Conservation (phyloP, 805 yeast species). For the Cyberlindnera mrakii region DNA sequence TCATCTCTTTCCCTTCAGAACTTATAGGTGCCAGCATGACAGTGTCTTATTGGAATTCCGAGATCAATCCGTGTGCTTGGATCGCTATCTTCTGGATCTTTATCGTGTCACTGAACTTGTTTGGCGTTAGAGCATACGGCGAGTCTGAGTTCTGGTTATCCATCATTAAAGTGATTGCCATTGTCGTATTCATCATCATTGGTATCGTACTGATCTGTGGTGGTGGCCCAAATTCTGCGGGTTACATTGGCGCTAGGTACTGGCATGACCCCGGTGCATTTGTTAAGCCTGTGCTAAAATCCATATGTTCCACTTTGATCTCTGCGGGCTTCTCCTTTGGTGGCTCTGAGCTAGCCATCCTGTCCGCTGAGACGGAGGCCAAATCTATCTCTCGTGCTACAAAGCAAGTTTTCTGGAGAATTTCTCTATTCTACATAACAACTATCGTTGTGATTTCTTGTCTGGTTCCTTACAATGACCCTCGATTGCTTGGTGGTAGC, state of each 20-base stretch:
- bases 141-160: conserved; percentile 47
- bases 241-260: conserved; percentile 36
- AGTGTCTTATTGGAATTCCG: conserved; percentile 46
- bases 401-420: conserved; percentile 83
- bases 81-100: conserved; percentile 47
- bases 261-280: conserved; percentile 52
- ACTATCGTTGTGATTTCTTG: conserved; percentile 54
- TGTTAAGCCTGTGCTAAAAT: conserved; percentile 53
- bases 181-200: conserved; percentile 43
- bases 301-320: conserved; percentile 66
- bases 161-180: conserved; percentile 37
- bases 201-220: conserved; percentile 41
- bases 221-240: conserved; percentile 34
- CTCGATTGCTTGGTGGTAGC: conserved; percentile 40
- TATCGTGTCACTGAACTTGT: conserved; percentile 41
- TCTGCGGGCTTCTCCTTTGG: conserved; percentile 75
- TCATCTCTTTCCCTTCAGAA: conserved; percentile 52
- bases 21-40: conserved; percentile 56
- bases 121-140: conserved; percentile 50
- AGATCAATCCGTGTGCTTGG: conserved; percentile 50
- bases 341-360: conserved; percentile 68
- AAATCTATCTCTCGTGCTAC: conserved; percentile 52
- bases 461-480: conserved; percentile 61
- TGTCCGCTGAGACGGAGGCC: conserved; percentile 73
- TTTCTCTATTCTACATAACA: conserved; percentile 61